A percentile compares a stretch with the other conserved stretches of the same genome.
Conservation (phyloP, 1,284 basidiomycete genomes). For the Pascua sp. region DNA sequence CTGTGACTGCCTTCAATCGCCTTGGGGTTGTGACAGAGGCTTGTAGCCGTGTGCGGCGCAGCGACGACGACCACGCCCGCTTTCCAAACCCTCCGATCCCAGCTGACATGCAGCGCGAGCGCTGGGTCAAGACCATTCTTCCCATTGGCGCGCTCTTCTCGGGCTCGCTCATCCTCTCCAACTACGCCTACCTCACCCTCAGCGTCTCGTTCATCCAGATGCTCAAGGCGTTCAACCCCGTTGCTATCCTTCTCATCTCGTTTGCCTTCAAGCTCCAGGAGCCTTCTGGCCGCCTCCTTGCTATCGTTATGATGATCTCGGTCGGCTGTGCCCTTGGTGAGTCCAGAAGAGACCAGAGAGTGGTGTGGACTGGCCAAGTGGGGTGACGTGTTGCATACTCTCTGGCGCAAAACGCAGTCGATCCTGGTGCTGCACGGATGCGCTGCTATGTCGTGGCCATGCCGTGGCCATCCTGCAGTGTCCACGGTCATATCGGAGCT, state of each 20-base stretch:
- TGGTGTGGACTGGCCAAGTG: no score
- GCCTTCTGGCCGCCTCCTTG: slow-evolving; percentile 70
- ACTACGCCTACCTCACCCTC: slow-evolving; percentile 90
- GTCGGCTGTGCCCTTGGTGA: slow-evolving; percentile 82
- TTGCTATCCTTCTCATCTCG: slow-evolving; percentile 91
- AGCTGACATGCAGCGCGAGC: slow-evolving; percentile 54
- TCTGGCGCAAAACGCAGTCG: no score
- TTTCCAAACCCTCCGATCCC: not conserved
- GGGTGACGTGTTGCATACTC: no score
- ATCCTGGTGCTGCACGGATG: no score
- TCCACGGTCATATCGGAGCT: no score
- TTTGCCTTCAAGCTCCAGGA: slow-evolving; percentile 87
- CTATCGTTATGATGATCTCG: slow-evolving; percentile 78
- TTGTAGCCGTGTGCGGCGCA: no score
- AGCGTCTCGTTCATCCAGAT: slow-evolving; percentile 94
- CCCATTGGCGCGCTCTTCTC: slow-evolving; percentile 92
- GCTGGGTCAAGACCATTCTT: slow-evolving; percentile 82
- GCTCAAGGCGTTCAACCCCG: slow-evolving; percentile 98
- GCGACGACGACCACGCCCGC: no score
- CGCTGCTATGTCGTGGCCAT: no score
- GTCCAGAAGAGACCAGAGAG: not conserved
- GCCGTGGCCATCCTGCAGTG: no score
- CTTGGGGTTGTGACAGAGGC: not conserved
- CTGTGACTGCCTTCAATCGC: not conserved
- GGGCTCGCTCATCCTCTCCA: slow-evolving; percentile 84